Evolutionary conservation across 495 filamentous ascomycete species (phyloP), one percentile per base, ranked within the genome.

Genomic region (Lepidopterella palustris): DNA sequence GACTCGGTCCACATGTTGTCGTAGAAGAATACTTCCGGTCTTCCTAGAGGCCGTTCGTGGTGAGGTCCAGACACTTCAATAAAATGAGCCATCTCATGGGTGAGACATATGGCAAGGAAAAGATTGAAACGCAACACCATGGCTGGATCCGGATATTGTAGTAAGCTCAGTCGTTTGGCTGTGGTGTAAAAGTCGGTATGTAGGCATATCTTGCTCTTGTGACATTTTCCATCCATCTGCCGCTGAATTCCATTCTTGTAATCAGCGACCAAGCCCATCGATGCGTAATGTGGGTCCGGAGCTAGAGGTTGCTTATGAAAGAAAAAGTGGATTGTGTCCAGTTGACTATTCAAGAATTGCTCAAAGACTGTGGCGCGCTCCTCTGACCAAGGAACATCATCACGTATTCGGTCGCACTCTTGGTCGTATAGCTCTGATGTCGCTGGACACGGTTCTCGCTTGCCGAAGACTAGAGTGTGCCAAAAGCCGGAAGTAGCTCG

Each of bases 101-200:
- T 60, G 26, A 70, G 29, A 32, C 59, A 65, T 6, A 68, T 58
- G 21, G 68, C 68, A 15, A 70, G 55, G 32, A 68, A 68, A 15
- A 70, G 66, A 42, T 68, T 70, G 60, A 70, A 70, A 2, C 68
- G 59, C 20, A 70, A 42, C 0, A 70, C 68, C 68, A 70, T 68
- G 3, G 62, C 65, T 24, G 62, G 68, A 32, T 70, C 68, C 6
- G 66, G 64, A 28, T 70, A 68, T 31, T 64, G 62, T 2, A 70
- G 50, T 5, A 61, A 15, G 24, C 62, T 66, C 9, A 70, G 53
- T 21, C 66, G 61, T 53, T 65, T 66, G 18, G 68, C 68, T n/a
- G 65, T 68, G 3, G 68, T 70, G 52, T 68, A 70, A 51, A 70
- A 70, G 57, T 70, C 68, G 6, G 68, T 56, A 48, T 70, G 68